Evolutionary conservation across 2,329 filamentous ascomycete species (phyloP).

Genomic region (Ophiocordyceps australis): DNA sequence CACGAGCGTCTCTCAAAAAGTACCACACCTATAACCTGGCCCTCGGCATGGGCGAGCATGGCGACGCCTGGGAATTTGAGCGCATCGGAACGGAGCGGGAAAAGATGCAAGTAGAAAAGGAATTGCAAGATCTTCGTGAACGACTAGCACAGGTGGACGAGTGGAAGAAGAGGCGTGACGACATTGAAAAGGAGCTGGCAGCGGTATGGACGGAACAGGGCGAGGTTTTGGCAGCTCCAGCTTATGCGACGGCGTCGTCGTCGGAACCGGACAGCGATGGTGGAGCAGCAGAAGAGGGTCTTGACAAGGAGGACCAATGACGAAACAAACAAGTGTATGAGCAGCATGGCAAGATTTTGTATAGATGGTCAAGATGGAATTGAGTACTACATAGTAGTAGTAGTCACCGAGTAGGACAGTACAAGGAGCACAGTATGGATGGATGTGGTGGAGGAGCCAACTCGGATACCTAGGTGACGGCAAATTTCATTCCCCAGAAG

Average conservation of each 20-base stretch:
- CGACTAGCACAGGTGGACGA: slow-evolving; percentile 63
- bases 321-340: too few species aligned
- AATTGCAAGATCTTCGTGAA: slow-evolving; percentile 69
- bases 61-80: slow-evolving; percentile 84
- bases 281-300: background rate
- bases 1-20: slow-evolving; percentile 81
- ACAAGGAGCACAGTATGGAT: too few species aligned
- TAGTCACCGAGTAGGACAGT: too few species aligned
- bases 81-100: slow-evolving; percentile 86
- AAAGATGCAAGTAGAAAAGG: slow-evolving; percentile 83
- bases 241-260: slow-evolving; percentile 13
- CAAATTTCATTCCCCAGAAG: too few species aligned
- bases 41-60: slow-evolving; percentile 61
- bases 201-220: slow-evolving; percentile 39
- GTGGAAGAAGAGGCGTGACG: slow-evolving; percentile 60
- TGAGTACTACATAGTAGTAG: too few species aligned
- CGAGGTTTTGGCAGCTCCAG: slow-evolving; percentile 27
- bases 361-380: too few species aligned
- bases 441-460: too few species aligned
- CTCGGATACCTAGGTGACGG: too few species aligned
- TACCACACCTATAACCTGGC: slow-evolving; percentile 88
- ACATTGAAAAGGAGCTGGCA: slow-evolving; percentile 69
- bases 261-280: slow-evolving; percentile 2
- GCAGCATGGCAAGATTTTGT: too few species aligned
- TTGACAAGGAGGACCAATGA: too few species aligned